These are phyloP conservation scores for Coemansia sp. DNA, from an alignment of 192 early-diverging fungal species.

Conservation along the genomic window DNA sequence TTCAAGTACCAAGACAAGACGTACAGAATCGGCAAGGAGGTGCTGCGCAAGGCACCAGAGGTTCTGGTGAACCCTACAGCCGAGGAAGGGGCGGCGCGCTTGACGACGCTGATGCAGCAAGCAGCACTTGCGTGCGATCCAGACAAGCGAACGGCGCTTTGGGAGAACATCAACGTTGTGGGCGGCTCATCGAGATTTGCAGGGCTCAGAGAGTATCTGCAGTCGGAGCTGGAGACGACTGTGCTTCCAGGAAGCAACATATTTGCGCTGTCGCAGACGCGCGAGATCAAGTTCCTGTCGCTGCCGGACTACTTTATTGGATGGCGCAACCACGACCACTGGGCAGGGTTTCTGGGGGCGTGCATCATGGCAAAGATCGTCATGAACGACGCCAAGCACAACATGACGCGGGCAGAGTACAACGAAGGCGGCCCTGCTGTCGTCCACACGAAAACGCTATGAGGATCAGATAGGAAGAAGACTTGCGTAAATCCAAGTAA, in stretches of 20 bases:
- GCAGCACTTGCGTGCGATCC: conserved; percentile 65
- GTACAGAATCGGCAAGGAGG: conserved; percentile 29
- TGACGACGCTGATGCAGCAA: conserved; percentile 60
- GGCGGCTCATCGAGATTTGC: conserved; percentile 69
- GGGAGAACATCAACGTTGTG: conserved; percentile 82
- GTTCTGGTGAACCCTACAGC: conserved; percentile 72
- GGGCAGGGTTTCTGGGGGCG: conserved; percentile 78
- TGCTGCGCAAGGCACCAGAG: conserved; percentile 42
- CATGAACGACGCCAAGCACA: conserved; percentile 66
- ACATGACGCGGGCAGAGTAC: conserved; percentile 83
- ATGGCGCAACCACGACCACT: conserved; percentile 68
- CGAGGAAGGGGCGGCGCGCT: conserved; percentile 38
- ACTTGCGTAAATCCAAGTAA: neutral
- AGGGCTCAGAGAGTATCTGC: conserved; percentile 58
- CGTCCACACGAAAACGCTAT: conserved; percentile 61
- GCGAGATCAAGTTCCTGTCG: conserved; percentile 74
- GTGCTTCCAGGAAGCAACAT: conserved; percentile 80
- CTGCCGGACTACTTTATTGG: conserved; percentile 87
- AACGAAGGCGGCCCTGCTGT: conserved; percentile 86
- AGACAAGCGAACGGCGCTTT: conserved; percentile 75
- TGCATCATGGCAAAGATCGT: conserved; percentile 86
- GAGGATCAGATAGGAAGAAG: neutral
- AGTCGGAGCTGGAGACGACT: conserved; percentile 65
- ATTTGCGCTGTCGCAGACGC: conserved; percentile 80
- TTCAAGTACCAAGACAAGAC: conserved; percentile 64